Conservation (phyloP, 768 basidiomycete genomes). For the Tylopilus balloui region DNA sequence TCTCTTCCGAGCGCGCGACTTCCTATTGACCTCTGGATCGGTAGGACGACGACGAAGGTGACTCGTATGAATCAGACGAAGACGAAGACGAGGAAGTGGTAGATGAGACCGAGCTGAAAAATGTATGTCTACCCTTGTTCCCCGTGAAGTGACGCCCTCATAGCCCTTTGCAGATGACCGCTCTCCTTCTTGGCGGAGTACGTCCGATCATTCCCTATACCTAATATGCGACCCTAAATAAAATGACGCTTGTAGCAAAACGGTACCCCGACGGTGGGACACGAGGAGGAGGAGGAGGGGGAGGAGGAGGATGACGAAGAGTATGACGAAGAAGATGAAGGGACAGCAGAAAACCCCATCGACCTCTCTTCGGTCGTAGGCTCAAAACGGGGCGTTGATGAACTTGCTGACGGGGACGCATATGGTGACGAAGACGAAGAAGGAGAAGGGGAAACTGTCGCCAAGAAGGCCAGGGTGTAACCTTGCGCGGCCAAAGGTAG, state of each 20-base stretch:
- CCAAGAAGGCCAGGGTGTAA: conserved; percentile 29
- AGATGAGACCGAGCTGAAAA: conserved; percentile 1
- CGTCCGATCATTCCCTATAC: not conserved
- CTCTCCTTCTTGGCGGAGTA: conserved; percentile 22
- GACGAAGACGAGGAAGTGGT: conserved; percentile 19
- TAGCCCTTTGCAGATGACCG: conserved; percentile 20
- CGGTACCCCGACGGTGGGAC: conserved; percentile 1
- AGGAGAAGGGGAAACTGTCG: conserved; percentile 1
- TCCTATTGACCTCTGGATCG: not conserved
- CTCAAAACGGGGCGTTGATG: conserved; percentile 26
- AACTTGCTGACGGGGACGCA: conserved; percentile 12
- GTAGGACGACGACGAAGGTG: conserved; percentile 21
- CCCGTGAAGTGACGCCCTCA: conserved; percentile 1
- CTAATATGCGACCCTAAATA: not conserved
- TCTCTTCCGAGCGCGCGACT: not conserved
- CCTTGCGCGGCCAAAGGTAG: not conserved
- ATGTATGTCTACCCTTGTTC: conserved; percentile 9
- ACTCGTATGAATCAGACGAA: conserved; percentile 7
- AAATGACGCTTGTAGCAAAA: conserved; percentile 7
- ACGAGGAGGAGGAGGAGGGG: conserved; percentile 10
- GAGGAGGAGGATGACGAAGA: conserved; percentile 24
- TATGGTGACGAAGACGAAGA: conserved; percentile 16
- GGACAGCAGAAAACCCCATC: conserved; percentile 9
- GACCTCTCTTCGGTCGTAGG: conserved; percentile 15
- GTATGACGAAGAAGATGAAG: conserved; percentile 9